Evolutionary conservation across 345 rosid genomes (phyloP), one percentile per base, ranked within the genome.

Genomic region (Moricandia arvensis): DNA sequence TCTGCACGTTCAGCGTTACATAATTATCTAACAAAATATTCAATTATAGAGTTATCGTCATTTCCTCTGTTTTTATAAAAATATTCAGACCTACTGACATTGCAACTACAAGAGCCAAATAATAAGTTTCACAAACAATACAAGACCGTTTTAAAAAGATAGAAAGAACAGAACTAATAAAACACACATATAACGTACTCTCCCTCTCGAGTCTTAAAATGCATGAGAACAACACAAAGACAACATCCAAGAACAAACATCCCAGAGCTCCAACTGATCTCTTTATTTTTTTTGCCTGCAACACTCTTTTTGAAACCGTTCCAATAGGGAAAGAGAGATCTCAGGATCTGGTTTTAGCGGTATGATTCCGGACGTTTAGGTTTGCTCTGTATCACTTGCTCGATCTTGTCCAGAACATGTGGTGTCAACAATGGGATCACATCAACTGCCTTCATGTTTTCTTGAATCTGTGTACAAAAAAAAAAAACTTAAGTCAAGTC

Each of bases 361-460:
- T 80, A 95, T 3, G 99, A 90, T 69, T 92, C 98, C 1, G 89
- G 88, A 31, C 97, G 96, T 69, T 89, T 95, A 1, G 98, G 97
- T 82, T 90, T 92, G 88, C 80, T 90, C 71, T 88, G 97, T 74
- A 95, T 83, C 57, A 87, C 83, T 45, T 88, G 86, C 79, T 92
- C 98, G 0, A 95, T 95, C 89, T 87, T 95, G 79, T 95, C 97
- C 87, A 95, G 76, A 74, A 95, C 88, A 13, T 86, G 68, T 64
- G 98, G 96, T 60, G 99, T 95, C 77, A 95, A 70, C 66, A 89
- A 72, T 18, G 96, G 91, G 70, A 95, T 88, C 34, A 89, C 97
- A 43, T 90, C 97, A 64, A 95, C 78, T 41, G 99, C 96, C 74
- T 92, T 95, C 99, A 95, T 92, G 88, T 95, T 95, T 79, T 92